Evolutionary conservation across 331 rosid genomes (phyloP).

Genomic region (Dryas integrifolia): DNA sequence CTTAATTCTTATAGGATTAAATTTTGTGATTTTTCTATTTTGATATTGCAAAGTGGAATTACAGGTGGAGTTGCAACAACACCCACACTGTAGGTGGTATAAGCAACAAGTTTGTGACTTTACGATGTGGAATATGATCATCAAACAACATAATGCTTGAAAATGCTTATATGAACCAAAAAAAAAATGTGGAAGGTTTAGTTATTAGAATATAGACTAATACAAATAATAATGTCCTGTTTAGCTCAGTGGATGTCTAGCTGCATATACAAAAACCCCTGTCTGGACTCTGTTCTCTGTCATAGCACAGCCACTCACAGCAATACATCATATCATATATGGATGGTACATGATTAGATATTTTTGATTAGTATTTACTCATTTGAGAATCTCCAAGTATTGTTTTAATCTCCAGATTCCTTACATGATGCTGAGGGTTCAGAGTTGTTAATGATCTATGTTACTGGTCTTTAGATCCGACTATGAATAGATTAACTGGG

Average conservation of each 20-base stretch:
- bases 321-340: background rate
- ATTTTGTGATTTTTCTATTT: slow-evolving; percentile 2
- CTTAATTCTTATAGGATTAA: background rate
- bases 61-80: background rate
- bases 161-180: background rate
- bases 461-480: background rate
- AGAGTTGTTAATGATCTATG: background rate
- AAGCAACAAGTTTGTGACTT: background rate
- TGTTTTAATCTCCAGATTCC: background rate
- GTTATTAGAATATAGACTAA: background rate
- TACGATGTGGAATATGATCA: background rate
- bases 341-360: background rate
- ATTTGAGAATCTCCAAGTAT: background rate
- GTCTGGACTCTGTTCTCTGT: background rate
- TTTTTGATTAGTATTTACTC: background rate
- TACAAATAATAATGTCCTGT: background rate
- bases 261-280: background rate
- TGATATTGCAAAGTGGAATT: background rate
- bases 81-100: background rate
- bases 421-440: background rate
- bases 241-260: background rate
- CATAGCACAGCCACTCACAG: background rate
- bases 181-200: background rate
- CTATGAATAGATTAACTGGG: background rate
- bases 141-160: background rate